Conservation (phyloP, 176 grass and related monocot genomes). For the Alopecurus myosuroides region DNA sequence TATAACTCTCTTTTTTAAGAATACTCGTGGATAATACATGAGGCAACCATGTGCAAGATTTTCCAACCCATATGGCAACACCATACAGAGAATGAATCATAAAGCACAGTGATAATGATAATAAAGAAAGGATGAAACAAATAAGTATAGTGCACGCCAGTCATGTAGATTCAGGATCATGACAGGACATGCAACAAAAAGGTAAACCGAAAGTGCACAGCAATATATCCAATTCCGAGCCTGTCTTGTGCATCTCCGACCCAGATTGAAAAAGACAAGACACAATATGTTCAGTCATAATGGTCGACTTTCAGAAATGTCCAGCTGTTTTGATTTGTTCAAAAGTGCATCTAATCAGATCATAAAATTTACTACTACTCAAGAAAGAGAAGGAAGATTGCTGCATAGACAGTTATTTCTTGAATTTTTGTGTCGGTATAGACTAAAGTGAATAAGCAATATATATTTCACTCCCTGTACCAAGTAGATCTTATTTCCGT, state of each 20-base stretch:
- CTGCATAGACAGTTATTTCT: neutral
- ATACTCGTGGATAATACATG: neutral
- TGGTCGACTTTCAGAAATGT: neutral
- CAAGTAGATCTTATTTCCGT: neutral
- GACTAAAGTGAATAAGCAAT: neutral
- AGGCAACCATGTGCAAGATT: neutral
- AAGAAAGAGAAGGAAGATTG: neutral
- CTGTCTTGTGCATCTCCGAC: neutral
- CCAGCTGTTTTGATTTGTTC: conserved; percentile 6
- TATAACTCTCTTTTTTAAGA: neutral
- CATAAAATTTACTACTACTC: neutral
- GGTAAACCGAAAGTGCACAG: neutral
- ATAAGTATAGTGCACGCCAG: neutral
- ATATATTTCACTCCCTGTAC: neutral
- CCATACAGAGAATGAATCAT: neutral
- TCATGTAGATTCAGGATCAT: neutral
- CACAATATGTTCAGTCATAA: conserved; percentile 4
- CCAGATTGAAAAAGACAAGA: neutral
- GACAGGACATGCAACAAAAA: conserved; percentile 13
- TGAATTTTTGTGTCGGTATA: neutral
- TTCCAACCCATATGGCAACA: neutral
- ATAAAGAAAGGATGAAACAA: neutral
- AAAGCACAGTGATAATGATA: neutral
- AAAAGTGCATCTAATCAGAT: neutral
- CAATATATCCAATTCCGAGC: conserved; percentile 15